Percentiles rank a stretch among this genome's conserved stretches.
These are phyloP conservation scores for Pythium biforme DNA, from an alignment of 352 stramenopile species.

Conservation along the genomic window DNA sequence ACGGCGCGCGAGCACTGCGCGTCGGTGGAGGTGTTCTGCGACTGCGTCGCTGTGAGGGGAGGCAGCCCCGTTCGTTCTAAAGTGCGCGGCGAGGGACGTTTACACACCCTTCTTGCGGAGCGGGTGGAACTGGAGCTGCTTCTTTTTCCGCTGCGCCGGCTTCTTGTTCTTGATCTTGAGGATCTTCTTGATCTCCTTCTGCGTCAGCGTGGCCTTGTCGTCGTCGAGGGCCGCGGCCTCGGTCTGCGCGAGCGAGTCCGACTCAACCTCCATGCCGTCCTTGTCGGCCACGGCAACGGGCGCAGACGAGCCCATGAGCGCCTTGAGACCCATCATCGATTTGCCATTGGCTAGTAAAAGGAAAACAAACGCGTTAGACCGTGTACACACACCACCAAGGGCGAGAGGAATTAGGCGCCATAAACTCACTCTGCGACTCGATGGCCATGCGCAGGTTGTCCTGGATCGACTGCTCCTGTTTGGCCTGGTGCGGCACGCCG, in stretches of 20 bases:
- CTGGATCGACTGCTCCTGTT: constrained; percentile 81
- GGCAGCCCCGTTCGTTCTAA: not conserved
- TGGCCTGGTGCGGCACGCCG: constrained; percentile 66
- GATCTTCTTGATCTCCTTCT: constrained; percentile 72
- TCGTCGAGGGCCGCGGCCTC: constrained; percentile 46
- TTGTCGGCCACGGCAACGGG: constrained; percentile 37
- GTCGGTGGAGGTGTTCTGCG: too few species aligned
- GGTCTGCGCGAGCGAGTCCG: constrained; percentile 35
- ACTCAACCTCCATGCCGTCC: constrained; percentile 44
- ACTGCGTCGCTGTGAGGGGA: too few species aligned
- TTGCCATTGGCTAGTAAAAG: constrained; percentile 30
- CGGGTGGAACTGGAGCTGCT: constrained; percentile 86
- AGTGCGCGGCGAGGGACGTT: constrained; percentile 13
- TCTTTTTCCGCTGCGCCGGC: constrained; percentile 57
- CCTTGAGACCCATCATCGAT: constrained; percentile 66
- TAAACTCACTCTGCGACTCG: constrained; percentile 48
- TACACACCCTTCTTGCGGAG: constrained; percentile 88
- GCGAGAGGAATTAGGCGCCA: not conserved
- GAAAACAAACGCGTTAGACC: not conserved
- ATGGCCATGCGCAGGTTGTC: constrained; percentile 84
- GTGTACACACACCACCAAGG: not conserved
- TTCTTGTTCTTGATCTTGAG: constrained; percentile 60
- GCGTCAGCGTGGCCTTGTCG: constrained; percentile 31
- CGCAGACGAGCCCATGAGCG: constrained; percentile 64
- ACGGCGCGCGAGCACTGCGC: too few species aligned